phyloP scores from a whole-genome alignment of 2,329 filamentous ascomycete genomes.

The Nigrospora oryzae region DNA sequence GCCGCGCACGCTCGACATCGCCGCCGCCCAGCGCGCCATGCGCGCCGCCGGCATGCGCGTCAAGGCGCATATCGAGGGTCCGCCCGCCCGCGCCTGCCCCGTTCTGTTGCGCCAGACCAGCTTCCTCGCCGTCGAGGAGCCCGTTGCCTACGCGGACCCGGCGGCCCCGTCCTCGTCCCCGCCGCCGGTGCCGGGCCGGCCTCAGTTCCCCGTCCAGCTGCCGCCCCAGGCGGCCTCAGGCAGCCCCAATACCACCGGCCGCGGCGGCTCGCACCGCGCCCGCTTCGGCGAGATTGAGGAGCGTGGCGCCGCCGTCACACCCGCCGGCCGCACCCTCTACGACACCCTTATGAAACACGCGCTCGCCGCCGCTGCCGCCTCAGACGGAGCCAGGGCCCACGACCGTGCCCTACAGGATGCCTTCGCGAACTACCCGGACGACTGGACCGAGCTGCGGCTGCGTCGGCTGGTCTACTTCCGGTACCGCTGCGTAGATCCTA shows the following conservation, averaged over 20 bases:
- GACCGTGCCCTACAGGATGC: slow-evolving; percentile 12
- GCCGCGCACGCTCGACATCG: slow-evolving; percentile 40
- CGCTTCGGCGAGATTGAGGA: slow-evolving; percentile 47
- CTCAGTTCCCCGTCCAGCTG: no score
- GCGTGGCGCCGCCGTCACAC: slow-evolving; percentile 39
- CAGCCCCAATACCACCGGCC: slow-evolving; percentile 7
- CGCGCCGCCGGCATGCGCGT: slow-evolving; percentile 25
- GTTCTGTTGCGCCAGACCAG: slow-evolving; percentile 45
- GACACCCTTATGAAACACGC: slow-evolving; percentile 29
- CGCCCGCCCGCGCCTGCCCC: slow-evolving; percentile 30
- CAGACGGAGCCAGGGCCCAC: background rate
- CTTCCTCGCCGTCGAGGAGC: slow-evolving; percentile 41
- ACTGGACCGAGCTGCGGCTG: slow-evolving; percentile 24
- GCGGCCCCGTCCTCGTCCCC: background rate
- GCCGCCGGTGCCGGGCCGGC: no score
- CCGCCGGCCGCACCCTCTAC: slow-evolving; percentile 33
- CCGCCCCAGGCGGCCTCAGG: background rate
- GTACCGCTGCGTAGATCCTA: slow-evolving; percentile 17
- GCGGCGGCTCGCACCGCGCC: slow-evolving; percentile 33
- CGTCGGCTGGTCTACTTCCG: slow-evolving; percentile 28
- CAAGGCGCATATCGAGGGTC: slow-evolving; percentile 43
- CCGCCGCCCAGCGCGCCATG: slow-evolving; percentile 34
- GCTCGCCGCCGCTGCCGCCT: slow-evolving; percentile 12
- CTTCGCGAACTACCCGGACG: slow-evolving; percentile 32
- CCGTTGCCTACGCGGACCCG: slow-evolving; percentile 25